These are phyloP conservation scores for Fibroporia radiculosa DNA, from an alignment of 768 basidiomycete genomes.

Conservation along the genomic window DNA sequence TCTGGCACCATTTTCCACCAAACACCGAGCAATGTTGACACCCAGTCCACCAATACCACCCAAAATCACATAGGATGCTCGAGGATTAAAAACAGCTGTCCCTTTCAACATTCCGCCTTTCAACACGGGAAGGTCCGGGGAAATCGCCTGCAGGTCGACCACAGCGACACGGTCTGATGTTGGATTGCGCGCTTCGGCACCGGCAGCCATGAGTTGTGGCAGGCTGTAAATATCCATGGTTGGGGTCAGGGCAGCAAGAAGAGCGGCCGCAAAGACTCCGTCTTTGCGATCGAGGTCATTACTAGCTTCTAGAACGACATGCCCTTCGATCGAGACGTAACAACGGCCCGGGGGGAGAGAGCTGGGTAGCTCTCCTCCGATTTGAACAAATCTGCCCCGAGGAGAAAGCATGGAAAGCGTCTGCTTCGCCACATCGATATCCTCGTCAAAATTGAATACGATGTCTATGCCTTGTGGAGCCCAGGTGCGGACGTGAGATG, in stretches of 20 bases:
- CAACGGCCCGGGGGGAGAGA: constrained; percentile 1
- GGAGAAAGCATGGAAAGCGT: constrained; percentile 2
- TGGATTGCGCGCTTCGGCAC: too few species aligned
- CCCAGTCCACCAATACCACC: constrained; percentile 8
- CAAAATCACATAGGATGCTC: constrained; percentile 5
- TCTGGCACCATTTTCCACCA: constrained; percentile 6
- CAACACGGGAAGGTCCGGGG: background rate
- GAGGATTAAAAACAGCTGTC: constrained; percentile 5
- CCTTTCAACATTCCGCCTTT: background rate
- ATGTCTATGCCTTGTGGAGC: constrained; percentile 3
- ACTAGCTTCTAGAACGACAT: background rate
- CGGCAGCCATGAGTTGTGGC: background rate
- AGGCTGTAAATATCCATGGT: too few species aligned
- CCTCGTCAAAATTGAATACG: constrained; percentile 7
- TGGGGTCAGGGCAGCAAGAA: too few species aligned
- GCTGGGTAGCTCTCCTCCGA: constrained; percentile 3
- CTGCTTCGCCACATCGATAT: constrained; percentile 1
- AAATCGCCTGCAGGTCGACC: background rate
- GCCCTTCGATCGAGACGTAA: constrained; percentile 5
- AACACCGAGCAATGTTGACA: background rate
- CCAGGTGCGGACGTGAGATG: background rate
- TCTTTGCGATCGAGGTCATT: background rate
- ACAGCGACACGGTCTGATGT: background rate
- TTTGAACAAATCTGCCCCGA: constrained; percentile 4
- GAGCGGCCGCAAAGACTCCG: too few species aligned